Evolutionary conservation across 768 basidiomycete species (phyloP).

Genomic region (Pleurotus giganteus): DNA sequence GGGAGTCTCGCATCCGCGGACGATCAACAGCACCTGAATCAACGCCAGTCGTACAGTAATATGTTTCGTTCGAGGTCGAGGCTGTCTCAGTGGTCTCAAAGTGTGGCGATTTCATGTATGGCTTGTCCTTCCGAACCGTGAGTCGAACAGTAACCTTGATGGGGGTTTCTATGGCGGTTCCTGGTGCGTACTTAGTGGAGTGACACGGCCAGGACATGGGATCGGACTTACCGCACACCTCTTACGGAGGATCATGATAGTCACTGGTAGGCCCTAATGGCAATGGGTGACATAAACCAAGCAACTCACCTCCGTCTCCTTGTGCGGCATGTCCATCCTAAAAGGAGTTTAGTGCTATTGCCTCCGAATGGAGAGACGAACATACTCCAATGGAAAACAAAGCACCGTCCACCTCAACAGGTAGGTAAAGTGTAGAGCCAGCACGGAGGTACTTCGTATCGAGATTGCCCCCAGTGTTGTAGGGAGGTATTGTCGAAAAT

Average conservation of each 20-base stretch:
- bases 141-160: slow-evolving; percentile 55
- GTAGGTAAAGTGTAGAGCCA: slow-evolving; percentile 59
- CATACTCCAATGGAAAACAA: slow-evolving; percentile 60
- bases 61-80: slow-evolving; percentile 31
- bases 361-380: slow-evolving; percentile 8
- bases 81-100: slow-evolving; percentile 35
- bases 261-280: not conserved
- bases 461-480: slow-evolving; percentile 58
- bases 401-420: slow-evolving; percentile 58
- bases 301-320: slow-evolving; percentile 57
- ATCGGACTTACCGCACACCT: slow-evolving; percentile 52
- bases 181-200: slow-evolving; percentile 27
- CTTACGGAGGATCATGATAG: slow-evolving; percentile 27
- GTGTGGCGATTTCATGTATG: slow-evolving; percentile 59
- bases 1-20: not conserved
- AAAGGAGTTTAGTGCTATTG: not conserved
- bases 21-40: slow-evolving; percentile 20
- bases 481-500: slow-evolving; percentile 63
- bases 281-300: not conserved
- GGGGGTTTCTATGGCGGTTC: slow-evolving; percentile 64
- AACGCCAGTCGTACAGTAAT: slow-evolving; percentile 59
- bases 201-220: not conserved
- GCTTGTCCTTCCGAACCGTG: slow-evolving; percentile 53
- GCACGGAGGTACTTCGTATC: slow-evolving; percentile 55
- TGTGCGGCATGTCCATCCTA: slow-evolving; percentile 69